Conservation (phyloP, 345 rosid genomes). For the Raphanus raphanistrum region DNA sequence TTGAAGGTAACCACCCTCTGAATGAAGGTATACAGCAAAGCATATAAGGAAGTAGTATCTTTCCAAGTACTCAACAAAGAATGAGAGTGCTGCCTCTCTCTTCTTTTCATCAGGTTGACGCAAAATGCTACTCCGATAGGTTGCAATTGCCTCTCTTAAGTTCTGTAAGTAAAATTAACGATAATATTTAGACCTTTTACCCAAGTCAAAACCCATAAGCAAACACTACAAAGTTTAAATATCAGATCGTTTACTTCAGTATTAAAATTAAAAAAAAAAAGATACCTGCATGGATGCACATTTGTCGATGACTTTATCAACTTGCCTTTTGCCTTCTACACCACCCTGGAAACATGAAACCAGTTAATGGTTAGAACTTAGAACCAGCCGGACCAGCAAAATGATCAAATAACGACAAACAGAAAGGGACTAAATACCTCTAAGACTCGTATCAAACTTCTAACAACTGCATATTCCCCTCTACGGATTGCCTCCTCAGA, state of each 20-base stretch:
- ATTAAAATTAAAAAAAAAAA: conserved; percentile 17
- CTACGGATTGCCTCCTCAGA: conserved; percentile 91
- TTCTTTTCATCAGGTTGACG: conserved; percentile 98
- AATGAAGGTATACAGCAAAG: conserved; percentile 91
- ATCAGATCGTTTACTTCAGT: conserved; percentile 10
- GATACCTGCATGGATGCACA: conserved; percentile 98
- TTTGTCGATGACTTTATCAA: conserved; percentile 96
- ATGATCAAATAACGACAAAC: conserved; percentile 26
- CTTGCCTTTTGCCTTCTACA: conserved; percentile 95
- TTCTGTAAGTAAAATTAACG: conserved; percentile 60
- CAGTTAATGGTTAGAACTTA: conserved; percentile 22
- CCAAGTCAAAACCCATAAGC: conserved; percentile 14
- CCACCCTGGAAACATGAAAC: conserved; percentile 68
- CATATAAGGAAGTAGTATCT: conserved; percentile 98
- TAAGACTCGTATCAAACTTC: conserved; percentile 91
- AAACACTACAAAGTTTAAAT: conserved; percentile 11
- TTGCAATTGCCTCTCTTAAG: conserved; percentile 92
- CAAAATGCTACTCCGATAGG: conserved; percentile 83
- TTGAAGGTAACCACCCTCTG: conserved; percentile 82
- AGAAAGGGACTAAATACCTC: conserved; percentile 56
- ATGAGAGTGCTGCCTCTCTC: conserved; percentile 91
- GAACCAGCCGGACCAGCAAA: conserved; percentile 28
- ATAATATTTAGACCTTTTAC: conserved; percentile 26
- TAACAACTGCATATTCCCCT: conserved; percentile 89
- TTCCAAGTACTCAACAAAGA: conserved; percentile 95